phyloP scores from a whole-genome alignment of 257 asterid genomes.

The Craterostigma plantagineum region DNA sequence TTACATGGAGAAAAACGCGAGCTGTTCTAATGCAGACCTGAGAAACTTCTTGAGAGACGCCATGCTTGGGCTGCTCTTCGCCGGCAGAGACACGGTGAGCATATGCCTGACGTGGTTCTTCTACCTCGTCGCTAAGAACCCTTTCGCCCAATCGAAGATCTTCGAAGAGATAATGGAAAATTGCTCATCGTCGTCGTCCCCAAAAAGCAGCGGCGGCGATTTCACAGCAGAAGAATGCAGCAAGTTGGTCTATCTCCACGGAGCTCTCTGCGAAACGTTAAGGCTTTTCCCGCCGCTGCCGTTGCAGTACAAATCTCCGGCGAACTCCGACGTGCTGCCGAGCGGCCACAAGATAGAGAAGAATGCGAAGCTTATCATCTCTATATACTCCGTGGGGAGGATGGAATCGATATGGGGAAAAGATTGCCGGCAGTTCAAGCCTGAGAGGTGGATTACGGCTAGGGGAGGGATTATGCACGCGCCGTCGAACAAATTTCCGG shows the following conservation, averaged over 20 bases:
- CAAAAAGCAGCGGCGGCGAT: not conserved
- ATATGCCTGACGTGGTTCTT: not conserved
- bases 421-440: no score
- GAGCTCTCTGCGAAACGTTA: not conserved
- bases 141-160: not conserved
- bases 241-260: not conserved
- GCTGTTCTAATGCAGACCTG: not conserved
- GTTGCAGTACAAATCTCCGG: not conserved
- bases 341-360: not conserved
- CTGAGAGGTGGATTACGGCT: no score
- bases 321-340: not conserved
- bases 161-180: not conserved
- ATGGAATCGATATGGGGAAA: not conserved
- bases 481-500: not conserved
- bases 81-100: not conserved
- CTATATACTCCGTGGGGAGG: not conserved
- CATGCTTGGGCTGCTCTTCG: not conserved
- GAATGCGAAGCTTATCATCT: not conserved
- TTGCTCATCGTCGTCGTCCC: not conserved
- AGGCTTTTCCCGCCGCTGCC: not conserved
- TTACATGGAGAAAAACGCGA: not conserved
- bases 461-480: no score
- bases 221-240: not conserved
- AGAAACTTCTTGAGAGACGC: not conserved
- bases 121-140: not conserved